Base-by-base conservation (phyloP, 2,329 filamentous ascomycete genomes). In the Chaetomium sp. region DNA sequence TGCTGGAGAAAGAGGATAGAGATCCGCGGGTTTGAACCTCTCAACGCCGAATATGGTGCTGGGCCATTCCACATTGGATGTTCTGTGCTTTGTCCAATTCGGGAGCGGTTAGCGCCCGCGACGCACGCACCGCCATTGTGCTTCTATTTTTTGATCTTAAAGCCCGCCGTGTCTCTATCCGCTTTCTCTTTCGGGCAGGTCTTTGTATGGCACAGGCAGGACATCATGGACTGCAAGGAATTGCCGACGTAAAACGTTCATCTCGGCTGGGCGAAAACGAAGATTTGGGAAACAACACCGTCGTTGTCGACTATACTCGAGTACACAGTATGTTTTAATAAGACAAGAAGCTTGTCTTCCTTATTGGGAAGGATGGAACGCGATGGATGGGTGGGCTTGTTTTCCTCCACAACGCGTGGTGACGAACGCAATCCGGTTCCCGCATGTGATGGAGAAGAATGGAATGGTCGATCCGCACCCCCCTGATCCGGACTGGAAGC, bases 211-310 rank as follows among this genome's bases (percentile, higher is more conserved):
- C 48, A n/a, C 37, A 27, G 19, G 19, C 19, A 2, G 27, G 33
- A n/a, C 40, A 36, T 54, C 60, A 62, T 59, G 52, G 50, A 4
- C 34, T 42, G 49, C 43, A 40, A 36, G 38, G 52, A 41, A 47
- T 55, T 41, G 49, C 44, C 53, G 19, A 19, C 14, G 3, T 8
- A 14, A 41, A 36, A 37, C 12, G 11, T 40, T 38, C n/a, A 45
- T 49, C 51, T 58, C 53, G 51, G 53, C 50, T 48, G 50, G 54
- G 51, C 46, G 53, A 52, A 50, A 56, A 54, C 40, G 43, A 41
- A 27, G 36, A n/a, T 19, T 33, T 43, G 40, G 40, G 34, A 48
- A 33, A 50, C 36, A 43, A 34, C 40, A 42, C 48, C 32, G 8
- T 34, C 6, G 12, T 4, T 33, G 48, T 32, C 40, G 19, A 27